phyloP scores from a whole-genome alignment of 768 basidiomycete species.

The Leccinum barrowsii region DNA sequence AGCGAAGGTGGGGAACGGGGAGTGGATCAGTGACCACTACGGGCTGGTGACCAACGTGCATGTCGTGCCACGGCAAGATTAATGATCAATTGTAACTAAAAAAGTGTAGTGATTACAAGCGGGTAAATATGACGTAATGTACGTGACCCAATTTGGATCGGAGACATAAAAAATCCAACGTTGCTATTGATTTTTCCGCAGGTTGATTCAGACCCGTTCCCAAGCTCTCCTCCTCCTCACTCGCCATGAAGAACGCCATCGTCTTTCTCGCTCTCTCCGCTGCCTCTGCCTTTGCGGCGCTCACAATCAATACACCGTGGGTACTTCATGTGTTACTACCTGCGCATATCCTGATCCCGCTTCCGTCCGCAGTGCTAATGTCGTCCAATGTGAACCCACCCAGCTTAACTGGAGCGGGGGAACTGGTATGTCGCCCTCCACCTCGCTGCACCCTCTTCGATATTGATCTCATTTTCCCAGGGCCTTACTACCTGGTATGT shows the following conservation, averaged over 20 bases:
- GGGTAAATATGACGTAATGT: constrained; percentile 6
- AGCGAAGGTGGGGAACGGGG: constrained; percentile 38
- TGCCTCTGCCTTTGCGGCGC: constrained; percentile 39
- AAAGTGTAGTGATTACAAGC: constrained; percentile 16
- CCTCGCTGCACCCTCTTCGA: background rate
- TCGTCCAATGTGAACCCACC: constrained; percentile 56
- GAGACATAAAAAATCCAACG: constrained; percentile 31
- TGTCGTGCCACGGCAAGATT: constrained; percentile 19
- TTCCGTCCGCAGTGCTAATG: constrained; percentile 36
- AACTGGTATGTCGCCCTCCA: constrained; percentile 38
- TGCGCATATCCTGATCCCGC: constrained; percentile 1
- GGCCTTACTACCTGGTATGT: constrained; percentile 65
- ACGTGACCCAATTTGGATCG: constrained; percentile 23
- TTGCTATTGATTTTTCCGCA: constrained; percentile 20
- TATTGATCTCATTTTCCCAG: constrained; percentile 29
- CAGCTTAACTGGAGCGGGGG: constrained; percentile 57
- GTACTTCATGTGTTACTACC: constrained; percentile 23
- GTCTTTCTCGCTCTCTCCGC: constrained; percentile 41
- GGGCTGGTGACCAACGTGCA: constrained; percentile 47
- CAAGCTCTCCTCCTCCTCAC: constrained; percentile 9
- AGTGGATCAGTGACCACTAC: constrained; percentile 68
- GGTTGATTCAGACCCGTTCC: constrained; percentile 6
- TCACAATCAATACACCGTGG: constrained; percentile 71
- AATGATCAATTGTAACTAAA: background rate
- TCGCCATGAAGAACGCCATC: constrained; percentile 46